Evolutionary conservation across 805 yeast genomes (phyloP).

Genomic region (Torulaspora delbrueckii): DNA sequence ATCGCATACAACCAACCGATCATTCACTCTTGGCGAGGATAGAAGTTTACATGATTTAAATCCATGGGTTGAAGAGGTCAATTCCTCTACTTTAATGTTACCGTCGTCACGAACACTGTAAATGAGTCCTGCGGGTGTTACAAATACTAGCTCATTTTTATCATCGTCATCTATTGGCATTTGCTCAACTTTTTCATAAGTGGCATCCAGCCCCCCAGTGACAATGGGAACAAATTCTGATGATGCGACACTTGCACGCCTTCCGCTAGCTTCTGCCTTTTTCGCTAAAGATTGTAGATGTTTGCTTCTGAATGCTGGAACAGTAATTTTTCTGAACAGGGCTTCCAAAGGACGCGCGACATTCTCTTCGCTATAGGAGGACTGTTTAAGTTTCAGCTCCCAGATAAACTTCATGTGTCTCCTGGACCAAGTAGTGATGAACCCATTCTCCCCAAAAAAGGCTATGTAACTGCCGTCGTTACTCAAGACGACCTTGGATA

Average conservation of each 20-base stretch:
- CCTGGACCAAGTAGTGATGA: slow-evolving; percentile 59
- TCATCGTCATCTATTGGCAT: slow-evolving; percentile 22
- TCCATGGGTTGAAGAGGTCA: slow-evolving; percentile 28
- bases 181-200: slow-evolving; percentile 17
- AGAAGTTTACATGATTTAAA: slow-evolving; percentile 53
- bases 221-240: slow-evolving; percentile 20
- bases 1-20: slow-evolving; percentile 56
- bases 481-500: slow-evolving; percentile 51
- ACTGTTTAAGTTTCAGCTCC: slow-evolving; percentile 38
- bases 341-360: slow-evolving; percentile 43
- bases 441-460: slow-evolving; percentile 48
- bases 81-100: slow-evolving; percentile 32
- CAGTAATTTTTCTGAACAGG: slow-evolving; percentile 54
- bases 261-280: slow-evolving; percentile 5
- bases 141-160: slow-evolving; percentile 44
- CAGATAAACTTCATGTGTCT: slow-evolving; percentile 51
- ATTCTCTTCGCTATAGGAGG: slow-evolving; percentile 30
- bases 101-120: slow-evolving; percentile 41
- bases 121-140: slow-evolving; percentile 48
- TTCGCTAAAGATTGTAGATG: slow-evolving; percentile 21
- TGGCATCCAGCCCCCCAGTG: slow-evolving; percentile 20
- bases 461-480: slow-evolving; percentile 56
- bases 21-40: slow-evolving; percentile 68
- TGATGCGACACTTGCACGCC: slow-evolving; percentile 9
- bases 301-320: slow-evolving; percentile 41